Evolutionary conservation across 2,329 filamentous ascomycete species (phyloP), one percentile per base, ranked within the genome.

Genomic region (Pseudocercospora cruenta): DNA sequence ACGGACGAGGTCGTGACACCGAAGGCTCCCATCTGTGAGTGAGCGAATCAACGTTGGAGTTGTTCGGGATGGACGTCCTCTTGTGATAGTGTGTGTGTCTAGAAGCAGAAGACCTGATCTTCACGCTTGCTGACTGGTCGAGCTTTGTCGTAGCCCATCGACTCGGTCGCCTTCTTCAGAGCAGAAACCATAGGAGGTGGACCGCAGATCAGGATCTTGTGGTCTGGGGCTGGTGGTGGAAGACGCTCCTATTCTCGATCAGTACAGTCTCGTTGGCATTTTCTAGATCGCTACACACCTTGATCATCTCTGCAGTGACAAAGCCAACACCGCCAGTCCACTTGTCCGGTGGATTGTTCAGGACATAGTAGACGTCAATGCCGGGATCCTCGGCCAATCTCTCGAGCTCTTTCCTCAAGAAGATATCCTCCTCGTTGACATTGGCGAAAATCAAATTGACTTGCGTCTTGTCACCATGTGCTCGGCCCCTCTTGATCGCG

Each of bases 81-180:
- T 14, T 4, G 14, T 5, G 53, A 54, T 6, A 39, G 54, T 24
- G 8, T 33, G 31, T 10, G 6, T 1, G 43, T 69, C 67, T 78
- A 93, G 82, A 99, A 99, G 77, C 92, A 93, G 84, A 99, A 99
- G 73, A 99, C 92, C 82, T 98, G 95, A 80, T 99, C 95, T 78
- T 94, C 91, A 62, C 98, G 89, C 88, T 98, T 98, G 89, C 94
- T 97, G 75, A 98, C 94, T 53, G 94, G 93, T 68, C 90, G 88
- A 49, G 95, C 92, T 86, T 98, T 98, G 77, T 92, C 87, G 85
- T 91, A 99, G 65, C 95, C 95, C 21, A 98, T 86, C 69, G 88
- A 86, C 82, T 96, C 93, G 59, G 94, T 90, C 6, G 93, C 88
- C 87, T 98, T 98, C 91, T 99, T 99, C 85, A 98, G 90, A 60